Evolutionary conservation across 2,329 filamentous ascomycete species (phyloP).

Genomic region (Nemania sp.): DNA sequence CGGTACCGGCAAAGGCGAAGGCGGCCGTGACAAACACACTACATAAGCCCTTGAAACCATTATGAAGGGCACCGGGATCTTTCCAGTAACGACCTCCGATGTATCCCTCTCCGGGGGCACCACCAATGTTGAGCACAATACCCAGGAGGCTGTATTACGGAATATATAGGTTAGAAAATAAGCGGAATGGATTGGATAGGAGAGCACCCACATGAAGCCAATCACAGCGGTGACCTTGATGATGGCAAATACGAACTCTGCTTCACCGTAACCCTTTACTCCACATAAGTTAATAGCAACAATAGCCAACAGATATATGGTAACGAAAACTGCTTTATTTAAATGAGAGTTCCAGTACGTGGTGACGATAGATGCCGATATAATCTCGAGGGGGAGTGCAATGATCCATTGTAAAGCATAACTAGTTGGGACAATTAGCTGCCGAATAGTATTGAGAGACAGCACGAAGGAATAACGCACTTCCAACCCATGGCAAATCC

Average conservation of each 20-base stretch:
- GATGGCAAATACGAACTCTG: slow-evolving; percentile 87
- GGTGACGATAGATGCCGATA: slow-evolving; percentile 86
- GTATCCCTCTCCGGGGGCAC: slow-evolving; percentile 78
- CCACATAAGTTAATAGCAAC: slow-evolving; percentile 88
- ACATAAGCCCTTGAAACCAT: slow-evolving; percentile 86
- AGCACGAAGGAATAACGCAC: slow-evolving; percentile 58
- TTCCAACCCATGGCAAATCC: slow-evolving; percentile 97
- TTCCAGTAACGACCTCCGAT: slow-evolving; percentile 84
- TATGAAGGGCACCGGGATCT: slow-evolving; percentile 84
- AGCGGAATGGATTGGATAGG: neutral
- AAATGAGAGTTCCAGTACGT: slow-evolving; percentile 79
- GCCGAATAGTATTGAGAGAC: neutral
- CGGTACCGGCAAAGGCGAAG: slow-evolving; percentile 81
- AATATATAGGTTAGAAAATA: slow-evolving; percentile 13
- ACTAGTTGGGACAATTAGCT: slow-evolving; percentile 54
- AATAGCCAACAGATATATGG: slow-evolving; percentile 82
- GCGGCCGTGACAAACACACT: slow-evolving; percentile 81
- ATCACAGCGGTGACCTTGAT: slow-evolving; percentile 89
- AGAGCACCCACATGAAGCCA: slow-evolving; percentile 79
- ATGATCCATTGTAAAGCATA: slow-evolving; percentile 91
- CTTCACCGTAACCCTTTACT: slow-evolving; percentile 89
- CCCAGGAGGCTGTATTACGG: slow-evolving; percentile 75
- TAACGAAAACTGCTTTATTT: slow-evolving; percentile 80
- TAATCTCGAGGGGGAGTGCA: slow-evolving; percentile 85
- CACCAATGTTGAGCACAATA: slow-evolving; percentile 86